phyloP scores from a whole-genome alignment of 164 flowering plant genomes.

The Echeveria elegans region DNA sequence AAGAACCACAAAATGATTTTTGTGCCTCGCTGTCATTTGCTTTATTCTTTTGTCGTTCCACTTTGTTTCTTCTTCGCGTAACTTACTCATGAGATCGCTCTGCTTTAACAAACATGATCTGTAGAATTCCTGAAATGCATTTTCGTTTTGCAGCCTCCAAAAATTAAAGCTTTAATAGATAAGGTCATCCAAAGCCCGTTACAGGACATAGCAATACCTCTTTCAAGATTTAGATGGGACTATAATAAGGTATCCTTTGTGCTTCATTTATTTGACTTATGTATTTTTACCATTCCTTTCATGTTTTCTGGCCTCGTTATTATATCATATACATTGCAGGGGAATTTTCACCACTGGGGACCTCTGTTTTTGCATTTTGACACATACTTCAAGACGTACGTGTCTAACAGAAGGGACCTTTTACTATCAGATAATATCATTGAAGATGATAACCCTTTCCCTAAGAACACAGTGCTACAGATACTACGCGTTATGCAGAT shows the following conservation, averaged over 20 bases:
- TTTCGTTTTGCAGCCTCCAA: slow-evolving; percentile 68
- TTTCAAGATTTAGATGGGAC: slow-evolving; percentile 93
- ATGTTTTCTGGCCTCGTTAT: slow-evolving; percentile 1
- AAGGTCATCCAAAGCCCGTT: slow-evolving; percentile 88
- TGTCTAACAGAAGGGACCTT: slow-evolving; percentile 75
- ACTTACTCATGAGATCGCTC: neutral
- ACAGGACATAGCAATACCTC: slow-evolving; percentile 86
- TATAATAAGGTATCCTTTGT: slow-evolving; percentile 61
- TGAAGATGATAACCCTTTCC: slow-evolving; percentile 59
- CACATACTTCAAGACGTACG: slow-evolving; percentile 78
- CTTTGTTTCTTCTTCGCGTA: neutral
- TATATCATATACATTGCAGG: slow-evolving; percentile 40
- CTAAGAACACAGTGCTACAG: slow-evolving; percentile 80
- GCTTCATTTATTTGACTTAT: neutral
- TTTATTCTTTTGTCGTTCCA: neutral
- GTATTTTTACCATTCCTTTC: neutral
- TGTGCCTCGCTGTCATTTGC: neutral
- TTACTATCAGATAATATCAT: slow-evolving; percentile 57
- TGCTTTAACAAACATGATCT: neutral
- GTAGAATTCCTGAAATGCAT: neutral
- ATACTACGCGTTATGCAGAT: slow-evolving; percentile 84
- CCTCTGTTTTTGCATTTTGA: slow-evolving; percentile 92
- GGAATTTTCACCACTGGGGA: slow-evolving; percentile 98
- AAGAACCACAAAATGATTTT: too few species aligned
- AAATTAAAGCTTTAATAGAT: slow-evolving; percentile 74